phyloP scores from a whole-genome alignment of 2,329 filamentous ascomycete species.

The Colletotrichum spinosum region DNA sequence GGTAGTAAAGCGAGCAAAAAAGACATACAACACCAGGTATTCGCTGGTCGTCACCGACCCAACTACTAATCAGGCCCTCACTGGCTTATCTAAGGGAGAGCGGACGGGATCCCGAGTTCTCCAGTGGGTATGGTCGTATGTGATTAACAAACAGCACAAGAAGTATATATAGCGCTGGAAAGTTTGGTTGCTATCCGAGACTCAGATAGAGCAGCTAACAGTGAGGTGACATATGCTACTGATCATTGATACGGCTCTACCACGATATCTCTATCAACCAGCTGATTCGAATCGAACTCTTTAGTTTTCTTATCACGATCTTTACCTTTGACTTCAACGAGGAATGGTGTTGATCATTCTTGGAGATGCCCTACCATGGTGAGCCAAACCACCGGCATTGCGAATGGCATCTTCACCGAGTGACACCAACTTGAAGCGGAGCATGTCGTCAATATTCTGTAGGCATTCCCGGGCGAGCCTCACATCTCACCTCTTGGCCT shows the following conservation, averaged over 20 bases:
- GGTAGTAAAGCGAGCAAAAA: no score
- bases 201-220: neutral
- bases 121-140: no score
- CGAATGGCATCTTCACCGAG: constrained; percentile 19
- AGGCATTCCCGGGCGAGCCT: constrained; percentile 8
- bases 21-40: no score
- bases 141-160: fast-evolving
- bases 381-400: neutral
- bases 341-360: neutral
- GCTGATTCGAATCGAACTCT: neutral
- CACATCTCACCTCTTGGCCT: neutral
- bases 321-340: neutral
- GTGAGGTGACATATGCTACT: neutral
- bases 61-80: no score
- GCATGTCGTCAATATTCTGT: neutral
- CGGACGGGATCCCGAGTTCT: no score
- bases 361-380: neutral
- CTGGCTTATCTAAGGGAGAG: no score
- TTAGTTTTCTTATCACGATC: no score
- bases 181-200: no score
- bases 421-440: neutral
- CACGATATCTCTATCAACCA: neutral
- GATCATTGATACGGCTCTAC: constrained; percentile 14
- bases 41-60: no score
- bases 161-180: no score